Evolutionary conservation across 108 stramenopile genomes (phyloP).

Genomic region (Bacterosira constricta): DNA sequence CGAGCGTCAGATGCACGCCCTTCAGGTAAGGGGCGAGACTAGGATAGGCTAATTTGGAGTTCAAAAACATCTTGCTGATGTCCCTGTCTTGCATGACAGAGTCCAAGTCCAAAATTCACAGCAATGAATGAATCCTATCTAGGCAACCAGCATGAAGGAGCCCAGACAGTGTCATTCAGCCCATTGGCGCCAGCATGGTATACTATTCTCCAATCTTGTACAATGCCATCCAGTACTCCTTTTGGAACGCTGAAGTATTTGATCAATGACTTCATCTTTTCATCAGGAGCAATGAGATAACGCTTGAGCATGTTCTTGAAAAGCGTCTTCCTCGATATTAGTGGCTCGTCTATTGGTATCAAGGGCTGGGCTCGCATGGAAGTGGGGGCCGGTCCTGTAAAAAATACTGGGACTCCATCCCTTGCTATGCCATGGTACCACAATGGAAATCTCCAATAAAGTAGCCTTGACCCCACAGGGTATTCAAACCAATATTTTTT

Average conservation of each 20-base stretch:
- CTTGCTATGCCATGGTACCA: not conserved
- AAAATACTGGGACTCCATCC: conserved; percentile 8
- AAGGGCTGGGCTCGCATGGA: not conserved
- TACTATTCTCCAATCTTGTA: too few relatives aligned
- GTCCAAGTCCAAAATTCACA: too few relatives aligned
- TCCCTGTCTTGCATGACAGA: too few relatives aligned
- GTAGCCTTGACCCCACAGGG: not conserved
- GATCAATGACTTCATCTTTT: not conserved
- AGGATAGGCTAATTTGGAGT: too few relatives aligned
- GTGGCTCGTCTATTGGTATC: too few relatives aligned
- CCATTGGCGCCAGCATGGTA: conserved; percentile 46
- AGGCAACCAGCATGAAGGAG: conserved; percentile 41
- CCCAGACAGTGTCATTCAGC: conserved; percentile 31
- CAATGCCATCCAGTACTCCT: conserved; percentile 32
- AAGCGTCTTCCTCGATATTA: too few relatives aligned
- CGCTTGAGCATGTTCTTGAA: conserved; percentile 14
- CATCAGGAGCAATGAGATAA: conserved; percentile 1
- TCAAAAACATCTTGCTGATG: too few relatives aligned
- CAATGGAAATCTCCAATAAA: conserved; percentile 6
- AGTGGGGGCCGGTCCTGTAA: not conserved
- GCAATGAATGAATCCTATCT: conserved; percentile 25
- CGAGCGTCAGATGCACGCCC: too few relatives aligned
- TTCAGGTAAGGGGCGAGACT: too few relatives aligned
- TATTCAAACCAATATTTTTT: too few relatives aligned
- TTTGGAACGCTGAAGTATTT: conserved; percentile 34